Evolutionary conservation across 257 asterid genomes (phyloP), one percentile per base, ranked within the genome.

Genomic region (Ligustrum vulgare): DNA sequence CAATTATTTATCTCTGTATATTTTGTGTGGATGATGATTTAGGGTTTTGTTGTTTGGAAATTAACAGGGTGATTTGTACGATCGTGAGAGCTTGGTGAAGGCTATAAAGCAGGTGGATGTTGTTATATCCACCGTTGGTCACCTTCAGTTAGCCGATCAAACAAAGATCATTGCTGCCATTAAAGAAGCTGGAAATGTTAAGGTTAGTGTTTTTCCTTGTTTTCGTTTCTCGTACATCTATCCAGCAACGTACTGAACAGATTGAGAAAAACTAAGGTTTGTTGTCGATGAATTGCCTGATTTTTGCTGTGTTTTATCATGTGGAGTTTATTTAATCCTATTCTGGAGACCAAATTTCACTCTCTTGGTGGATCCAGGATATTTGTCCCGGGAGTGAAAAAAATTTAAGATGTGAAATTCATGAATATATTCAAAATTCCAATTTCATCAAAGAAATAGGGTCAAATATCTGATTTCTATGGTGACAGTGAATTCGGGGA

Each of bases 91-190:
- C 43, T 75, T 82, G 60, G 73, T 82, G 8, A 34, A 20, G 7
- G 80, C 84, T 15, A 82, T 84, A n/a, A 80, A 84, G 69, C 75
- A 79, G 32, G 88, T 84, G 8, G 88, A 84, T 43, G 82, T 82
- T 5, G 86, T 84, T 65, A 84, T 84, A 9, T 82, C 88, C 39
- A 6, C 84, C 4, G 74, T 84, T 0, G 75, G 72, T 20, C 49
- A 35, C 1, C 25, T 8, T 20, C 34, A 1, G 31, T 71, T 18
- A 28, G 70, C 73, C 37, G 82, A 79, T 75, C 88, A 82, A 51
- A 77, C 58, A 5, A 77, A 79, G 58, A 80, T 82, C 25, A 69
- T 75, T 45, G 63, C 75, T 1, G 88, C 88, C 71, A 82, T 84
- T 13, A 77, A 74, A 43, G 81, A 82, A 74, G 86, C 81, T 12